Conservation (phyloP, 441 rosid species). For the Pelargonium australe region DNA sequence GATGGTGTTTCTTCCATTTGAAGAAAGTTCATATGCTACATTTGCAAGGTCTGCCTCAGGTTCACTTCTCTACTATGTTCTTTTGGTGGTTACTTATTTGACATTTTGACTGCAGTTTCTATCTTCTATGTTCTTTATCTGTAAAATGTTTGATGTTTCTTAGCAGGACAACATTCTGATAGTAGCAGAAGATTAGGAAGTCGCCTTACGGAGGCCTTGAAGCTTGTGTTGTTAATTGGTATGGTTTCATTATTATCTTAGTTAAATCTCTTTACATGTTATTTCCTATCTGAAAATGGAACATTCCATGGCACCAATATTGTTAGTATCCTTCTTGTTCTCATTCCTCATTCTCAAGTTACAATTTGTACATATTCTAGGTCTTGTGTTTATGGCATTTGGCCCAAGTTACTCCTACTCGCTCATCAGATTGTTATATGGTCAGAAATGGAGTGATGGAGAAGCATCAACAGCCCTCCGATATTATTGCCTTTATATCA, state of each 20-base stretch:
- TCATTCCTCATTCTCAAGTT: constrained; percentile 12
- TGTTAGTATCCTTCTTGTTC: neutral
- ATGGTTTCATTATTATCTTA: constrained; percentile 14
- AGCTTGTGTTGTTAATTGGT: constrained; percentile 85
- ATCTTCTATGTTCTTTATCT: neutral
- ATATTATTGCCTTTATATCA: constrained; percentile 74
- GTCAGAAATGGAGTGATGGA: constrained; percentile 92
- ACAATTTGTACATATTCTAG: constrained; percentile 32
- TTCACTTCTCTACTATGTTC: constrained; percentile 47
- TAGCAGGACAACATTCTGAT: constrained; percentile 49
- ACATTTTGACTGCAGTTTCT: neutral
- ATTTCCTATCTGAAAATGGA: neutral
- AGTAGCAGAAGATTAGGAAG: constrained; percentile 52
- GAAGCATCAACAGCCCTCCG: constrained; percentile 74
- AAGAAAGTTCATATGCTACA: constrained; percentile 86
- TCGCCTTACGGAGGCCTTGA: constrained; percentile 73
- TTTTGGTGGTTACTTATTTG: constrained; percentile 9
- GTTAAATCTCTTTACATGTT: neutral
- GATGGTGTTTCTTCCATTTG: constrained; percentile 87
- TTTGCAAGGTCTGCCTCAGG: constrained; percentile 99
- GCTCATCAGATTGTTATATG: constrained; percentile 73
- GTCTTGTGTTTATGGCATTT: constrained; percentile 82
- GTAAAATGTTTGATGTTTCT: constrained; percentile 12
- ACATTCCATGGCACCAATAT: neutral
- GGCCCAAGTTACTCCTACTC: constrained; percentile 97